Conservation (phyloP, 768 basidiomycete genomes). For the Royoungia palumana region DNA sequence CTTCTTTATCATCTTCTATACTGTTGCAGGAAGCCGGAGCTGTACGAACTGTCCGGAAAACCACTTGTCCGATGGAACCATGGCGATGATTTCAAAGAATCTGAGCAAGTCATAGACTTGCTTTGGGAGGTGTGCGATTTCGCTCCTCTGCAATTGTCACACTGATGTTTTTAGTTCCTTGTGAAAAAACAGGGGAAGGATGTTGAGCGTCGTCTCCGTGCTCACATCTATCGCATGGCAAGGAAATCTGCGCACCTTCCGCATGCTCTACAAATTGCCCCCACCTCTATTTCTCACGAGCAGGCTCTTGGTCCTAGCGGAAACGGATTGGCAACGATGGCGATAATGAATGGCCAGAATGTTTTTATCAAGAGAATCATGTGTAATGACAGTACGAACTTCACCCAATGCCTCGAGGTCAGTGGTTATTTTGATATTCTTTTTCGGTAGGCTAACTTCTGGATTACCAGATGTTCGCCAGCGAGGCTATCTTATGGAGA, state of each 20-base stretch:
- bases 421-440: not conserved
- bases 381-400: not conserved
- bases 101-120: constrained; percentile 21
- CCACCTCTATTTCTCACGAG: not conserved
- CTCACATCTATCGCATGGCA: constrained; percentile 26
- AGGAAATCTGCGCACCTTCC: constrained; percentile 28
- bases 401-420: constrained; percentile 13
- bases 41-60: constrained; percentile 8
- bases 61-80: not conserved
- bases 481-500: constrained; percentile 29
- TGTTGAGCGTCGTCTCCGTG: constrained; percentile 12
- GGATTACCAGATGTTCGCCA: constrained; percentile 15
- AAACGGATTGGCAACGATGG: constrained; percentile 22
- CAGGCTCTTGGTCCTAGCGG: constrained; percentile 8
- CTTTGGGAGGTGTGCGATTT: constrained; percentile 18
- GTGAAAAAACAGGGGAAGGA: not conserved
- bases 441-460: not conserved
- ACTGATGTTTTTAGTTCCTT: constrained; percentile 11
- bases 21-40: constrained; percentile 15
- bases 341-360: constrained; percentile 3
- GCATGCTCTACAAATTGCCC: constrained; percentile 10
- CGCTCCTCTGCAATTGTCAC: not conserved
- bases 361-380: constrained; percentile 28
- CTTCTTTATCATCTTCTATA: constrained; percentile 19
- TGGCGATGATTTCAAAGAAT: constrained; percentile 3